Conservation (phyloP, 768 basidiomycete genomes). For the Calocybe indica region DNA sequence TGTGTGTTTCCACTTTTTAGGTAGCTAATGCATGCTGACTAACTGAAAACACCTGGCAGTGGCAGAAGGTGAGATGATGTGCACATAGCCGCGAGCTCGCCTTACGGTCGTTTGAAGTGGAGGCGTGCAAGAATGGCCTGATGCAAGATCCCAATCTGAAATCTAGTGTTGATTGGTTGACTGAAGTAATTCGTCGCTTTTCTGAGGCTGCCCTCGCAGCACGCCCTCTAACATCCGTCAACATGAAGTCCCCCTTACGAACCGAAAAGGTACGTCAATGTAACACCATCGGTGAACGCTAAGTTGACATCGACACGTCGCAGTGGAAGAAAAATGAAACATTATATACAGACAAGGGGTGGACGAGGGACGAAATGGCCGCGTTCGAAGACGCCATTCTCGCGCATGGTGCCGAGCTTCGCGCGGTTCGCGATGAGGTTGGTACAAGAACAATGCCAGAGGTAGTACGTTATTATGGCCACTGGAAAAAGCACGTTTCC, state of each 20-base stretch:
- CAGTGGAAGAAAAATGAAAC: constrained; percentile 74
- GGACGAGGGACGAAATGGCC: constrained; percentile 61
- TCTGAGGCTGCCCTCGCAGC: constrained; percentile 61
- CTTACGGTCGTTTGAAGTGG: constrained; percentile 39
- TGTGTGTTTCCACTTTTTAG: constrained; percentile 28
- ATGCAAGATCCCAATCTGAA: constrained; percentile 46
- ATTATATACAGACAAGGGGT: constrained; percentile 63
- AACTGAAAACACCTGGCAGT: constrained; percentile 30
- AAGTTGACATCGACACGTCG: constrained; percentile 3
- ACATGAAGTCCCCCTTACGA: constrained; percentile 52
- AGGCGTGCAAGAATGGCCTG: constrained; percentile 54
- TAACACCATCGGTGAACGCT: neutral
- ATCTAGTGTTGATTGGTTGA: constrained; percentile 74
- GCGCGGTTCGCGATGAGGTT: constrained; percentile 71
- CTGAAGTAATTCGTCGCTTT: constrained; percentile 66
- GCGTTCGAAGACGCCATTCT: constrained; percentile 74
- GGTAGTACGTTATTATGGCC: constrained; percentile 78
- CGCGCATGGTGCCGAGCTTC: constrained; percentile 74
- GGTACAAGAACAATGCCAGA: constrained; percentile 64
- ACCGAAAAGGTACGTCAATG: constrained; percentile 52
- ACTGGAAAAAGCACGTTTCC: constrained; percentile 72
- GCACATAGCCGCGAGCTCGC: neutral
- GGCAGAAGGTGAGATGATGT: constrained; percentile 42
- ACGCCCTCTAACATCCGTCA: constrained; percentile 54
- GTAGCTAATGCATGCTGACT: constrained; percentile 14